phyloP scores from a whole-genome alignment of 805 yeast species.

The Vanderwaltozyma verrucispora region DNA sequence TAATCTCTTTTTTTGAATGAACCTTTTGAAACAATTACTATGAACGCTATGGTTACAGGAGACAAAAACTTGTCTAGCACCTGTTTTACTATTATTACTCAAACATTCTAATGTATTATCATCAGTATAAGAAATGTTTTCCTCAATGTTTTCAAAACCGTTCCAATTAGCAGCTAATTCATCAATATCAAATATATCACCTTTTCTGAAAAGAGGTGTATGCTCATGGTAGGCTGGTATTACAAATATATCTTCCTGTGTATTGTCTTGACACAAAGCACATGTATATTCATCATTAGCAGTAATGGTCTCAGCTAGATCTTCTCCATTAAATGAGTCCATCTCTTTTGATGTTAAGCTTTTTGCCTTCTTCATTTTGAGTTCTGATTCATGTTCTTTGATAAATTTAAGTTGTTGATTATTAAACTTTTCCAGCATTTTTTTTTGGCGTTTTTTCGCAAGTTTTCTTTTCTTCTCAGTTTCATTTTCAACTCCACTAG shows the following conservation, averaged over 20 bases:
- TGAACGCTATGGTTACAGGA: constrained; percentile 97
- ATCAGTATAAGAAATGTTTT: constrained; percentile 13
- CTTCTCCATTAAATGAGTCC: not conserved
- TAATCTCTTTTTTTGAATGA: constrained; percentile 48
- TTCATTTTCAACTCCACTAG: constrained; percentile 39
- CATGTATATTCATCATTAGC: constrained; percentile 32
- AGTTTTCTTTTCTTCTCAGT: constrained; percentile 43
- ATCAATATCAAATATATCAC: constrained; percentile 18
- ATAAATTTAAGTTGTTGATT: constrained; percentile 70
- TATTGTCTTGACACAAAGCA: constrained; percentile 50
- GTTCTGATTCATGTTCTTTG: constrained; percentile 36
- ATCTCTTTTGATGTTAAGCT: no score
- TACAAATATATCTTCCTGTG: constrained; percentile 43
- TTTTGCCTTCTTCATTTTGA: no score
- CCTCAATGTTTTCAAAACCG: constrained; percentile 21
- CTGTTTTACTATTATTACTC: constrained; percentile 9
- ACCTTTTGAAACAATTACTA: constrained; percentile 60
- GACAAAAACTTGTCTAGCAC: constrained; percentile 35
- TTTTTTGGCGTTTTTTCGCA: constrained; percentile 55
- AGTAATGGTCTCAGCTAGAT: not conserved
- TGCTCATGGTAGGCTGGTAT: constrained; percentile 41
- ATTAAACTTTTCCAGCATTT: constrained; percentile 50
- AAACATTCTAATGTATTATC: constrained; percentile 12
- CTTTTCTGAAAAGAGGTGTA: constrained; percentile 40
- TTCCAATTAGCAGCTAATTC: constrained; percentile 24